Evolutionary conservation across 257 asterid genomes (phyloP), one percentile per base, ranked within the genome.

Genomic region (Agastache rugosa): DNA sequence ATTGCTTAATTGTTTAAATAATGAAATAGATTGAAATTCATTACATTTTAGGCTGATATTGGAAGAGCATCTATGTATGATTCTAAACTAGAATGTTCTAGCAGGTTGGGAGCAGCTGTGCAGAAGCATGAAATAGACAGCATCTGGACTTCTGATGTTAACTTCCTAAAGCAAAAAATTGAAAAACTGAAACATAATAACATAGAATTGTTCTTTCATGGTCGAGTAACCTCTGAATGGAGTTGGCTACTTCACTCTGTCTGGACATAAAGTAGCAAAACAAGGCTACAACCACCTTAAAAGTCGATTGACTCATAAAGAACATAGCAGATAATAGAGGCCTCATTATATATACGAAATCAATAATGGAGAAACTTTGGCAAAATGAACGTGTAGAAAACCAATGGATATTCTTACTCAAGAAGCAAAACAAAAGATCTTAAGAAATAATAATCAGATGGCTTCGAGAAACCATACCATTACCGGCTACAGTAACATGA

Each of bases 401-500:
- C 14, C 54, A 58, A 45, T 14, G 16, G 61, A 60, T 35, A 17
- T 55, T 55, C 44, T 51, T 27, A 75, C 16, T 39, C 54, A 27
- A 20, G 35, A 12, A 59, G 44, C 51, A 66, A 51, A 67, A 27
- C 27, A 17, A 37, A 37, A 58, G 9, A 56, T 50, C 15, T 27
- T 2, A 37, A 17, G 27, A 37, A 31, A 27, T 44, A 65, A 37
- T 50, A 63, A 22, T 19, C 45, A 39, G 71, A 56, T 15, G 2
- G 62, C 82, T 42, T 59, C 41, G 8, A 31, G 63, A 51, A 34
- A 47, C 29, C 56, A 66, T 54, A 67, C 7, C 17, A 34, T 39
- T 73, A 67, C 42, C 63, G 25, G 58, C 78, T 73, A 27, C 17
- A 78, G 41, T 22, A 59, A 66, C 22, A 69, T 47, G 27, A 44